Conservation (phyloP, 2,329 filamentous ascomycete genomes). For the Dichotomopilus funicola region DNA sequence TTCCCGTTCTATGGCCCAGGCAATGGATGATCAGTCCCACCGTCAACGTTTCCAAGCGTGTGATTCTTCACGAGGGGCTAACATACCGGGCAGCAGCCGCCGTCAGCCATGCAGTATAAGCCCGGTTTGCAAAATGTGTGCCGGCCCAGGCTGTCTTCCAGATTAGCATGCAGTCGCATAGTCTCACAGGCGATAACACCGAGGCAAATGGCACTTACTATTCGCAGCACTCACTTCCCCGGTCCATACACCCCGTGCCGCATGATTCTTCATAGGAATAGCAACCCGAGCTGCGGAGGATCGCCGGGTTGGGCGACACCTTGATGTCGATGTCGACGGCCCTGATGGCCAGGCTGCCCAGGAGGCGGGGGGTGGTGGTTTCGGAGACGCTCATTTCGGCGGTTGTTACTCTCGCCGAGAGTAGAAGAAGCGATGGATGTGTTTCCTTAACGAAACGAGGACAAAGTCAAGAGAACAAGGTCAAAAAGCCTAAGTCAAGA, state of each 20-base stretch:
- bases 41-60: too few species aligned
- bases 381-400: constrained; percentile 8
- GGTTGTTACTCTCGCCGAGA: neutral
- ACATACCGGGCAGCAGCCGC: constrained; percentile 7
- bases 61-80: neutral
- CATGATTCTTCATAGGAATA: neutral
- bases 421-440: neutral
- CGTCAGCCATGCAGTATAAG: constrained; percentile 1
- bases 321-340: neutral
- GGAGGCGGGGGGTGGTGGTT: constrained; percentile 7
- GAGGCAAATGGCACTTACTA: neutral
- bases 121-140: neutral
- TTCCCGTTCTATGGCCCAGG: constrained; percentile 21
- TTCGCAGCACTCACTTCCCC: constrained; percentile 1
- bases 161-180: too few species aligned
- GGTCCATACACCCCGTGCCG: neutral
- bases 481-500: neutral
- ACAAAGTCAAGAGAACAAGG: neutral
- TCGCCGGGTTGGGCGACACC: constrained; percentile 5
- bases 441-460: neutral
- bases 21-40: too few species aligned
- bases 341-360: constrained; percentile 6
- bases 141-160: neutral
- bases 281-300: constrained; percentile 5
- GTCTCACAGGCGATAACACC: too few species aligned